phyloP scores from a whole-genome alignment of 129 eudicot species.

The Mikania micrantha region DNA sequence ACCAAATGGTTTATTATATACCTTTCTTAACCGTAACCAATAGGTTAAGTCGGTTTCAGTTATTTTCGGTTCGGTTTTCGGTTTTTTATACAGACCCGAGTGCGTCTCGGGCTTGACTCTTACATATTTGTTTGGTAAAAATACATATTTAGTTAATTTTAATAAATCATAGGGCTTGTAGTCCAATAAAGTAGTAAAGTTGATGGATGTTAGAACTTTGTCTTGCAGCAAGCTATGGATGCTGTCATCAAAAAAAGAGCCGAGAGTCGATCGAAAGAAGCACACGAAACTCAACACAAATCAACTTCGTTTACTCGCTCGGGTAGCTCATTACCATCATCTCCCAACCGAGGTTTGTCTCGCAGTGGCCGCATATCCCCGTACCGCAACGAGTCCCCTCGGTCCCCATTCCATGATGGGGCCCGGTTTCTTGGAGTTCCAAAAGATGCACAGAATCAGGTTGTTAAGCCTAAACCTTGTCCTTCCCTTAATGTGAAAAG shows the following conservation, averaged over 20 bases:
- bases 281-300: constrained; percentile 28
- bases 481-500: constrained; percentile 30
- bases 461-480: constrained; percentile 32
- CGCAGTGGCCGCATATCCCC: constrained; percentile 60
- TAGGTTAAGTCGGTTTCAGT: no score
- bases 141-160: no score
- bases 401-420: constrained; percentile 67
- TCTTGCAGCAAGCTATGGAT: constrained; percentile 50
- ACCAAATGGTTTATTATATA: no score
- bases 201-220: not conserved
- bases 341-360: constrained; percentile 42
- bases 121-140: no score
- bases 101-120: no score
- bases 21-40: no score
- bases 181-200: not conserved
- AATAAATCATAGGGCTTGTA: no score
- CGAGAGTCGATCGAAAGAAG: constrained; percentile 45
- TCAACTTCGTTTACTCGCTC: constrained; percentile 32
- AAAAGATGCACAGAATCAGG: constrained; percentile 40
- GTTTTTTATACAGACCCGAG: no score
- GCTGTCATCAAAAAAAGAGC: constrained; percentile 42
- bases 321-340: constrained; percentile 32
- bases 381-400: constrained; percentile 58
- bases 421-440: constrained; percentile 73
- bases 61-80: no score